Conservation (phyloP, 1,284 basidiomycete genomes). For the Microbotryum violaceum region DNA sequence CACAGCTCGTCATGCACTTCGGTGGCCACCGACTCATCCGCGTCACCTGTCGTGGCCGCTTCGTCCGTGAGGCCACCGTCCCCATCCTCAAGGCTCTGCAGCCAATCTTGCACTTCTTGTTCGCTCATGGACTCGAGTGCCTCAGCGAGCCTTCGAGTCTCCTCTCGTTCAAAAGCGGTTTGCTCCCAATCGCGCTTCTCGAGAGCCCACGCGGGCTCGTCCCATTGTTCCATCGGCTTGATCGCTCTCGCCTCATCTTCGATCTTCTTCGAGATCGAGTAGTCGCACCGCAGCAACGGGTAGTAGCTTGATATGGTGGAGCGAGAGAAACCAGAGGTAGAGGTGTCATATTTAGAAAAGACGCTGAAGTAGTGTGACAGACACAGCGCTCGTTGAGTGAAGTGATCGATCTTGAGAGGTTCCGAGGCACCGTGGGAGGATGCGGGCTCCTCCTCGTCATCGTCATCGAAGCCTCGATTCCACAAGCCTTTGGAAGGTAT, state of each 20-base stretch:
- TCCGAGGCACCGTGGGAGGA: neutral
- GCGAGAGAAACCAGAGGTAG: neutral
- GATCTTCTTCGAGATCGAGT: constrained; percentile 20
- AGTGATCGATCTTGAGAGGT: constrained; percentile 10
- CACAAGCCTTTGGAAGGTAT: constrained; percentile 28
- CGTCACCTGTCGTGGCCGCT: no score
- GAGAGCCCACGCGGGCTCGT: constrained; percentile 1
- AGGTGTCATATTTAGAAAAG: constrained; percentile 14
- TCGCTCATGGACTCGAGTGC: constrained; percentile 4
- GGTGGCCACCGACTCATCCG: no score
- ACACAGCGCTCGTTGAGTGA: constrained; percentile 17
- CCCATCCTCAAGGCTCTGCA: no score
- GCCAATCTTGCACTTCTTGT: no score
- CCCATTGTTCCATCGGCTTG: constrained; percentile 20
- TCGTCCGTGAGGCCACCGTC: no score
- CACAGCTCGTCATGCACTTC: no score
- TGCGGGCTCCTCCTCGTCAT: neutral
- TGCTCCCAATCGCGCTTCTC: neutral
- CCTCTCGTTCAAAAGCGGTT: neutral
- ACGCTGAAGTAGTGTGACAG: constrained; percentile 20
- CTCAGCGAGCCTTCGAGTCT: constrained; percentile 4
- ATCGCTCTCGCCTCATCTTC: constrained; percentile 27
- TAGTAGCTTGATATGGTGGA: neutral
- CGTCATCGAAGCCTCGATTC: constrained; percentile 13
- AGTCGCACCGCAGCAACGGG: constrained; percentile 18